Conservation (phyloP, 306 rosid species). For the Ceratonia siliqua region DNA sequence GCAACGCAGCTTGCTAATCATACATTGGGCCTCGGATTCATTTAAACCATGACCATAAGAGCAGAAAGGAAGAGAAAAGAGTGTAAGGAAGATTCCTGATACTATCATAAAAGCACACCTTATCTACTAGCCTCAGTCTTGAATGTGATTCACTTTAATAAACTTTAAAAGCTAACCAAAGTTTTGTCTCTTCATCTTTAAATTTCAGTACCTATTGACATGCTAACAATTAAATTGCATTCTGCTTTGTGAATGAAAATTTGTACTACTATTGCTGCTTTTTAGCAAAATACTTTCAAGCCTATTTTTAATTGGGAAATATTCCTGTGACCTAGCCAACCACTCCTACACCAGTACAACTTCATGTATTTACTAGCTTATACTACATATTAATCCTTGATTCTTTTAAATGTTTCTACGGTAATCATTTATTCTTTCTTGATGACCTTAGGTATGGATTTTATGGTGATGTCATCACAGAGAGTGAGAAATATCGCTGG, state of each 20-base stretch:
- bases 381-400: constrained; percentile 7
- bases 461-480: constrained; percentile 94
- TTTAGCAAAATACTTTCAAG: background rate
- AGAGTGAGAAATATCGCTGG: constrained; percentile 96
- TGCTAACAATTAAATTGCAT: background rate
- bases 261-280: constrained; percentile 1
- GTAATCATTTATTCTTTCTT: constrained; percentile 35
- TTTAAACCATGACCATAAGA: too few relatives aligned
- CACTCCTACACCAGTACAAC: background rate
- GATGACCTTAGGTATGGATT: constrained; percentile 76
- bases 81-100: background rate
- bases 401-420: constrained; percentile 24
- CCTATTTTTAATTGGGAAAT: background rate
- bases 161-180: background rate
- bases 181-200: constrained; percentile 3
- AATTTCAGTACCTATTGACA: background rate
- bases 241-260: background rate
- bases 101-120: background rate
- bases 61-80: background rate
- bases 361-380: constrained; percentile 28
- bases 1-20: background rate
- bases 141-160: background rate
- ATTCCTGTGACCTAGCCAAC: background rate
- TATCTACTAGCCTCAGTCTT: background rate
- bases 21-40: constrained; percentile 4